Base-by-base conservation (phyloP, 495 filamentous ascomycete species). In the Aspergillus nanangensis region DNA sequence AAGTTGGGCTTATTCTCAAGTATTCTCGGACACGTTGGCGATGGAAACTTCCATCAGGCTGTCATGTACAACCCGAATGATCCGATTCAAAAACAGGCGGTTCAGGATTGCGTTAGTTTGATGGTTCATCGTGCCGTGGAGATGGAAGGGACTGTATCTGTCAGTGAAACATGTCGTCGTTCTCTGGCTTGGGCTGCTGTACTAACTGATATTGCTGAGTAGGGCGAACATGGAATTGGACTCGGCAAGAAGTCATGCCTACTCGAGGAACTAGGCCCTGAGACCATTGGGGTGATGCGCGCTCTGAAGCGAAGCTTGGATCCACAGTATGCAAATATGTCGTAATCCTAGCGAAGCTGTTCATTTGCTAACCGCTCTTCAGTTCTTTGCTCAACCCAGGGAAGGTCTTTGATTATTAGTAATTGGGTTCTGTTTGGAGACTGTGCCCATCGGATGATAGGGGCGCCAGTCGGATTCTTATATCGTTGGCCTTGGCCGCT, bases 1-100 rank as follows among this genome's bases (percentile, higher is more conserved):
- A 80, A 87, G 1, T 64, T 90, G 3, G 88, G 87, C 0, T 67
- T 95, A 5, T 90, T 94, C 55, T 86, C 86, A 3, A 86, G 78
- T 52, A 86, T 90, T 11, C 70, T 94, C 0, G 88, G 85, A 4
- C 88, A 93, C 50, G 78, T 93, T 38, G 88, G 88, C 1, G 87
- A 93, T 57, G 88, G 90, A 4, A 95, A 95, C 59, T 95, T 94
- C 62, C 90, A 95, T 60, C 84, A 86, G 59, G 83, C 79, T 55
- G 87, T 95, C 53, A 80, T 95, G 60, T 95, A 59, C 29, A 44
- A 64, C 18, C 55, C 90, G 48, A 77, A 87, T 17, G 76, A 70
- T 5, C 81, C 90, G 53, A 67, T 71, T 9, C 77, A 78, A 14
- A 80, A 79, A 38, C 40, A 47, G 15, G 44, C 43, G 0, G 87